phyloP scores from a whole-genome alignment of 352 stramenopile species.

The Globisporangium echinulatum region DNA sequence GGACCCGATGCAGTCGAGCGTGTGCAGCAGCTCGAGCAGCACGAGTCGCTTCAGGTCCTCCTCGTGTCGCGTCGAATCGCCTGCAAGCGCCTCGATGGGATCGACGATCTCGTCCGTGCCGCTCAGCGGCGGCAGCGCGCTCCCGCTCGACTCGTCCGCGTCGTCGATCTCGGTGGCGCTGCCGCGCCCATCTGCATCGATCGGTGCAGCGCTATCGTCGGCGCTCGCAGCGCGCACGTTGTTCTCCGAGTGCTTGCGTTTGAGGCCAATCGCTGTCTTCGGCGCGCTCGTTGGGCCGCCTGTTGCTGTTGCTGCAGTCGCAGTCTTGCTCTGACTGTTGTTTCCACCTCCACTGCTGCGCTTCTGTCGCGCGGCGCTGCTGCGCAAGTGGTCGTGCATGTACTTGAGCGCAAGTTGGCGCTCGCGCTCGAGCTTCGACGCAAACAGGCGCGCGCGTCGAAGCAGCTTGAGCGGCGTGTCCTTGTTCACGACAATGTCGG shows the following conservation, averaged over 20 bases:
- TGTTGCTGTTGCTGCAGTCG: not conserved
- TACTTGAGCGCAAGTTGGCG: constrained; percentile 64
- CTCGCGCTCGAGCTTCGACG: constrained; percentile 70
- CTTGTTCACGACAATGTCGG: constrained; percentile 79
- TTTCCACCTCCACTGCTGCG: constrained; percentile 12
- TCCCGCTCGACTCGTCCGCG: not conserved
- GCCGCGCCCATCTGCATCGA: not conserved
- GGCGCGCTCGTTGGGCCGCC: not conserved
- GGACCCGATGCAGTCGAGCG: constrained; percentile 73
- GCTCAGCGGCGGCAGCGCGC: not conserved
- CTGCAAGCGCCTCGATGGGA: constrained; percentile 2
- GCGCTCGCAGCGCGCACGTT: constrained; percentile 8
- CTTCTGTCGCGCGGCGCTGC: constrained; percentile 25
- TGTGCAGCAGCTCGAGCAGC: constrained; percentile 79
- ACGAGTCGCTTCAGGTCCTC: constrained; percentile 74
- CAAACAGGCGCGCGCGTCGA: constrained; percentile 65
- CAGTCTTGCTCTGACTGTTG: constrained; percentile 12
- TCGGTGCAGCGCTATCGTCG: constrained; percentile 18
- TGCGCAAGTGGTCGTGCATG: constrained; percentile 61
- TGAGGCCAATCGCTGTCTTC: constrained; percentile 15
- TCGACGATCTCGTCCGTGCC: not conserved
- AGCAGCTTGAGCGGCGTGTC: constrained; percentile 69
- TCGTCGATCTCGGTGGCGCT: constrained; percentile 7
- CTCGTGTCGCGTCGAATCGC: constrained; percentile 54
- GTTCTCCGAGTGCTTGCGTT: constrained; percentile 43